Percentiles rank a stretch among this genome's conserved stretches.
Evolutionary conservation across 768 basidiomycete species (phyloP).

Genomic region (Fomitopsis serialis): DNA sequence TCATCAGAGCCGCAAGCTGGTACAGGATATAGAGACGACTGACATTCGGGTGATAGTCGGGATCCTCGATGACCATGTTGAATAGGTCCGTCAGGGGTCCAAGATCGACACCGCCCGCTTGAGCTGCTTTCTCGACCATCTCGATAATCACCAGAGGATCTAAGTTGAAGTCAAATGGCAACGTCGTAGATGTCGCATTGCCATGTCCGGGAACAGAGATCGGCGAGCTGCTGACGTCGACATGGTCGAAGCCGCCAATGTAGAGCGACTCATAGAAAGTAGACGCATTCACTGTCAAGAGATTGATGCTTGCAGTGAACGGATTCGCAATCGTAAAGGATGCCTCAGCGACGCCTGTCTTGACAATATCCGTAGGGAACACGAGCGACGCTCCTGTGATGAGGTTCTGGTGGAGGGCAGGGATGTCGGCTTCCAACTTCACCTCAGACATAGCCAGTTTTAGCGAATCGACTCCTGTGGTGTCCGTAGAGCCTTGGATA

Average conservation of each 20-base stretch:
- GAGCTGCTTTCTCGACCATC: conserved; percentile 44
- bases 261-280: conserved; percentile 51
- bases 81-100: conserved; percentile 54
- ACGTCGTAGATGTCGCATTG: conserved; percentile 46
- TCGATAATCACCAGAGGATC: conserved; percentile 58
- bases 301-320: conserved; percentile 67
- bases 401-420: conserved; percentile 57
- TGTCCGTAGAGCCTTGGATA: conserved; percentile 48
- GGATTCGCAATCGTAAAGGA: conserved; percentile 59
- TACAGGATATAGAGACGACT: conserved; percentile 11
- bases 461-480: conserved; percentile 58
- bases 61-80: conserved; percentile 46
- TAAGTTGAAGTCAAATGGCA: conserved; percentile 62
- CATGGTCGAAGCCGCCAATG: conserved; percentile 52
- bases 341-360: conserved; percentile 54
- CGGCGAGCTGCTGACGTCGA: conserved; percentile 50
- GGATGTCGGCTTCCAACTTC: conserved; percentile 56
- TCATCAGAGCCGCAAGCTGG: neutral
- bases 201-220: conserved; percentile 56
- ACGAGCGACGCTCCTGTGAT: conserved; percentile 49
- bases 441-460: conserved; percentile 58
- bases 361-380: conserved; percentile 58
- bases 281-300: conserved; percentile 47
- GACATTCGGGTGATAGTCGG: conserved; percentile 47
- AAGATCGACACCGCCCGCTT: conserved; percentile 51